phyloP scores from a whole-genome alignment of 768 basidiomycete species.

The Tephrocybe sp. region DNA sequence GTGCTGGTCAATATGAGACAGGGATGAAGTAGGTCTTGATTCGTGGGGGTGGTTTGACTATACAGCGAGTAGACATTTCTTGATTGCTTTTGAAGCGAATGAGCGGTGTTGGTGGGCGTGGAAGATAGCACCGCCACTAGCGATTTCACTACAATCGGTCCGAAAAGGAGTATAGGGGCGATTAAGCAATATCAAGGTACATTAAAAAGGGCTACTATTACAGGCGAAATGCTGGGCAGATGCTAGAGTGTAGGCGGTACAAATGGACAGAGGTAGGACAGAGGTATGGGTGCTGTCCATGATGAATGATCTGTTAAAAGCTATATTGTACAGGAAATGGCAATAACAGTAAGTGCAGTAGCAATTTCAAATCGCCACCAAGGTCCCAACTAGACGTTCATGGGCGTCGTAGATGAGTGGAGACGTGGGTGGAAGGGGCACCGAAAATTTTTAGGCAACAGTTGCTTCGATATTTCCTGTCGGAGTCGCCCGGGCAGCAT shows the following conservation, averaged over 20 bases:
- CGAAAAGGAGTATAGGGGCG: too few species aligned
- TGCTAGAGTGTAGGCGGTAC: too few species aligned
- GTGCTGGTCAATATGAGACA: not conserved
- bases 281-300: not conserved
- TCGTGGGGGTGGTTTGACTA: too few species aligned
- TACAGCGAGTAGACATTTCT: too few species aligned
- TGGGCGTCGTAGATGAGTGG: not conserved
- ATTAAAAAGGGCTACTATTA: conserved; percentile 5
- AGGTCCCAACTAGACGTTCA: not conserved
- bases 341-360: too few species aligned
- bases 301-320: not conserved
- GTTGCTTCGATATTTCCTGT: conserved; percentile 11
- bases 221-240: conserved; percentile 4
- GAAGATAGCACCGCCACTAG: not conserved
- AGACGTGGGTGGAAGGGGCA: not conserved
- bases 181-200: not conserved
- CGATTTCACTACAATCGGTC: not conserved
- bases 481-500: conserved; percentile 37
- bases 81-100: too few species aligned
- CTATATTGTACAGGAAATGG: too few species aligned
- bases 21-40: too few species aligned
- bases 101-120: too few species aligned
- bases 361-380: too few species aligned
- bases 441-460: not conserved
- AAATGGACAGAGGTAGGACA: too few species aligned